A percentile compares a stretch with the other conserved stretches of the same genome.
Conservation (phyloP, 2,329 filamentous ascomycete genomes). For the Pseudogymnoascus sp. region DNA sequence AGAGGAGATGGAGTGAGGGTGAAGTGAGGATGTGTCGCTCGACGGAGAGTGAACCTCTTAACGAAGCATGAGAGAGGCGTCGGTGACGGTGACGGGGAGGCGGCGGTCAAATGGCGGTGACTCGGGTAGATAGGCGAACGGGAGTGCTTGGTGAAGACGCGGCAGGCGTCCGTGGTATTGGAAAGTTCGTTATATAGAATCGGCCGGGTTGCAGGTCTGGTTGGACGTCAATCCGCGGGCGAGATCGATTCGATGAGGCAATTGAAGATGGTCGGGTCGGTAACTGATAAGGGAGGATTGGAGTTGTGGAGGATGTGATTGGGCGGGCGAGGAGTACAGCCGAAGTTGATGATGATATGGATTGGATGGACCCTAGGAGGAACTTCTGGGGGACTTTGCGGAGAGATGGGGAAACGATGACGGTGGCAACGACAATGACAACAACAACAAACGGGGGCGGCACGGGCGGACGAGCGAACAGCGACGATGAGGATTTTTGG, state of each 20-base stretch:
- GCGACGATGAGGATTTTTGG: too few relatives aligned
- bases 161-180: background rate
- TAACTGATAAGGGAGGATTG: background rate
- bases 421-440: background rate
- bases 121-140: slow-evolving; percentile 1
- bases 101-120: background rate
- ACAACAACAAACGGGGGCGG: background rate
- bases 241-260: slow-evolving; percentile 1
- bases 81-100: background rate
- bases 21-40: background rate
- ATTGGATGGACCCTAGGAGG: background rate
- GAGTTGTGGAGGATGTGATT: background rate
- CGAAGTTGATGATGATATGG: background rate
- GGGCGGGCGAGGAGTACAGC: background rate
- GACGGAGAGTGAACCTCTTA: slow-evolving; percentile 3
- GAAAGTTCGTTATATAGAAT: background rate
- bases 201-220: background rate
- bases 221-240: background rate
- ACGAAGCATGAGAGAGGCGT: slow-evolving; percentile 3
- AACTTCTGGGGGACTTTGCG: background rate
- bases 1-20: background rate
- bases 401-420: background rate
- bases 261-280: background rate
- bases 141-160: background rate
- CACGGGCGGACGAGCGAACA: too few relatives aligned